phyloP scores from a whole-genome alignment of 306 rosid species.

The Prinsepia uniflora region DNA sequence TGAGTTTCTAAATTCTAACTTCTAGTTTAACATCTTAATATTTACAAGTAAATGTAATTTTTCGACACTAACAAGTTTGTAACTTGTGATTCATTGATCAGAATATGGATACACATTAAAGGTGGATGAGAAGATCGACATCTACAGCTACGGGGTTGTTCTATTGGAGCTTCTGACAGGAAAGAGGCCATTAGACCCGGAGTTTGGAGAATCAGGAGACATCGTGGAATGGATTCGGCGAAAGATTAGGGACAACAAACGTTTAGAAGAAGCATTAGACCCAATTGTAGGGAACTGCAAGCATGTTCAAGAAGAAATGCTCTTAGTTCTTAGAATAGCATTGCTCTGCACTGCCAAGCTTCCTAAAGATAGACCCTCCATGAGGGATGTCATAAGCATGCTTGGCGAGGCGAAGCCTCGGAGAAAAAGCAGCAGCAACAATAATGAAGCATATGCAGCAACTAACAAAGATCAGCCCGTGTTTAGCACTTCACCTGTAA shows the following conservation, averaged over 20 bases:
- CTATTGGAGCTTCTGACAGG: constrained; percentile 85
- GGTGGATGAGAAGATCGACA: constrained; percentile 92
- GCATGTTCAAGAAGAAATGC: constrained; percentile 88
- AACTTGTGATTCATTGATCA: constrained; percentile 26
- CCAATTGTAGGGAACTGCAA: constrained; percentile 70
- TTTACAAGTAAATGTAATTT: neutral
- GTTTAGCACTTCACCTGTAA: constrained; percentile 56
- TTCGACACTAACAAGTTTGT: neutral
- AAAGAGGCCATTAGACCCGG: constrained; percentile 63
- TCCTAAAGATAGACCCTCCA: constrained; percentile 88
- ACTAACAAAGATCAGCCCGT: constrained; percentile 54
- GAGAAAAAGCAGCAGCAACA: constrained; percentile 65
- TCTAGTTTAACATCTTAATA: constrained; percentile 1
- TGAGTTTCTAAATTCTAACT: constrained; percentile 31
- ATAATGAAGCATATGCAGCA: constrained; percentile 30
- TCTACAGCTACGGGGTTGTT: constrained; percentile 91
- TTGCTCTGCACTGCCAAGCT: constrained; percentile 82
- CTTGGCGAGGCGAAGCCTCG: constrained; percentile 97
- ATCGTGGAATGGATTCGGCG: constrained; percentile 81
- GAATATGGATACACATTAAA: constrained; percentile 91
- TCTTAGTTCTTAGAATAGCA: constrained; percentile 81
- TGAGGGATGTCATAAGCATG: constrained; percentile 93
- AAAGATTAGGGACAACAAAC: constrained; percentile 55
- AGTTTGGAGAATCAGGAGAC: constrained; percentile 76
- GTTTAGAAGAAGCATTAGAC: constrained; percentile 77